phyloP scores from a whole-genome alignment of 2,329 filamentous ascomycete species.

The Tothia fuscella region DNA sequence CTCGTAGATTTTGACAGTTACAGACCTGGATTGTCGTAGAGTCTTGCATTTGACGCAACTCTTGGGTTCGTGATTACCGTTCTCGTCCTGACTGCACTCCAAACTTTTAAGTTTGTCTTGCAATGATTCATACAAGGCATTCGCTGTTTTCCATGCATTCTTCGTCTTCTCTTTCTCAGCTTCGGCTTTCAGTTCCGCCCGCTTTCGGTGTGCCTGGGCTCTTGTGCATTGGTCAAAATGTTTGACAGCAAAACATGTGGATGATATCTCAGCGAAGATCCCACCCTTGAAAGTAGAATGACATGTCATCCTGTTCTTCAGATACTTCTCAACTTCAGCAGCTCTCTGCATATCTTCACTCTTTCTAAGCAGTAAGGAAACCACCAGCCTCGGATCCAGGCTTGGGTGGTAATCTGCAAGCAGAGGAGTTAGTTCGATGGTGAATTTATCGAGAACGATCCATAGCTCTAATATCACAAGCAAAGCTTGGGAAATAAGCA shows the following conservation, averaged over 20 bases:
- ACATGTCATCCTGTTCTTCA: neutral
- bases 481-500: neutral
- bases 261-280: neutral
- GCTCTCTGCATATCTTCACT: neutral
- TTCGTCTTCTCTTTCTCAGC: neutral
- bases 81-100: neutral
- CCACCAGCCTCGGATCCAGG: neutral
- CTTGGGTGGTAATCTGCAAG: neutral
- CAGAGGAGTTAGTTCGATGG: neutral
- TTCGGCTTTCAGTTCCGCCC: neutral
- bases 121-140: neutral
- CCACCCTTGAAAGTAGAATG: neutral
- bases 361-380: neutral
- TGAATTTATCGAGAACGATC: neutral
- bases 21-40: neutral
- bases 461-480: neutral
- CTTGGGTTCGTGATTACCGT: neutral
- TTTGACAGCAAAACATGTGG: neutral
- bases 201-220: neutral
- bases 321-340: neutral
- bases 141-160: neutral
- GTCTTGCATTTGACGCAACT: neutral
- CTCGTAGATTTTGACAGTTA: neutral
- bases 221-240: constrained; percentile 1
- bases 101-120: neutral